Conservation (phyloP, 768 basidiomycete genomes). For the Lentinula raphanica region DNA sequence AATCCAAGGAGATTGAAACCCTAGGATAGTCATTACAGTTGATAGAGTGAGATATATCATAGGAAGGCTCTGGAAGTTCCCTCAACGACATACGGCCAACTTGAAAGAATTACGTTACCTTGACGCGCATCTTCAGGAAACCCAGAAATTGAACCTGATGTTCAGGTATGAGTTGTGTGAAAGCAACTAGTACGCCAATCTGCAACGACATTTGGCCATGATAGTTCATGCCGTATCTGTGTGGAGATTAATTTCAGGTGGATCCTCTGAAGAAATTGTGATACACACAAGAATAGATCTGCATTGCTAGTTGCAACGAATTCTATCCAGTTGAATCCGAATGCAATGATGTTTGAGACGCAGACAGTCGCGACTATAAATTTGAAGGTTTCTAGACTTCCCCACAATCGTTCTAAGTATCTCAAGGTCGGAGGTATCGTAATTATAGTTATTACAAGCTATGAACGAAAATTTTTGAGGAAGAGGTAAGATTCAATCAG, state of each 20-base stretch:
- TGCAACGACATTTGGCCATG: slow-evolving; percentile 93
- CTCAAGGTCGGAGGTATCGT: slow-evolving; percentile 78
- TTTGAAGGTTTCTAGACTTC: slow-evolving; percentile 75
- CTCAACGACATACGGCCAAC: not conserved
- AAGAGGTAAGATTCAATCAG: not conserved
- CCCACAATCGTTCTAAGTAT: slow-evolving; percentile 95
- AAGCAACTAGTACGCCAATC: slow-evolving; percentile 85
- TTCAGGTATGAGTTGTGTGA: slow-evolving; percentile 96
- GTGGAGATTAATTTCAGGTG: not conserved
- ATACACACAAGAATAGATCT: slow-evolving; percentile 72
- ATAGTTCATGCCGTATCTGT: slow-evolving; percentile 82
- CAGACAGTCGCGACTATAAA: slow-evolving; percentile 79
- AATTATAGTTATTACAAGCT: slow-evolving; percentile 77
- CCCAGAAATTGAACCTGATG: slow-evolving; percentile 95
- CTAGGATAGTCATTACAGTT: slow-evolving; percentile 75
- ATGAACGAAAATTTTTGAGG: slow-evolving; percentile 11
- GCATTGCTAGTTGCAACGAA: slow-evolving; percentile 63
- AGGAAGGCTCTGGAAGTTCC: slow-evolving; percentile 66
- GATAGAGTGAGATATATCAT: slow-evolving; percentile 92
- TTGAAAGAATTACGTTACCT: slow-evolving; percentile 43
- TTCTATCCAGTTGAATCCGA: slow-evolving; percentile 87
- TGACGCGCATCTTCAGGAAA: slow-evolving; percentile 79
- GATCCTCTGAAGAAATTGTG: not conserved
- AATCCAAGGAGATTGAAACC: slow-evolving; percentile 86
- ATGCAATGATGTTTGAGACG: slow-evolving; percentile 82